A percentile compares a stretch with the other conserved stretches of the same genome.
phyloP scores from a whole-genome alignment of 306 rosid genomes.

The Rosa lucieae region DNA sequence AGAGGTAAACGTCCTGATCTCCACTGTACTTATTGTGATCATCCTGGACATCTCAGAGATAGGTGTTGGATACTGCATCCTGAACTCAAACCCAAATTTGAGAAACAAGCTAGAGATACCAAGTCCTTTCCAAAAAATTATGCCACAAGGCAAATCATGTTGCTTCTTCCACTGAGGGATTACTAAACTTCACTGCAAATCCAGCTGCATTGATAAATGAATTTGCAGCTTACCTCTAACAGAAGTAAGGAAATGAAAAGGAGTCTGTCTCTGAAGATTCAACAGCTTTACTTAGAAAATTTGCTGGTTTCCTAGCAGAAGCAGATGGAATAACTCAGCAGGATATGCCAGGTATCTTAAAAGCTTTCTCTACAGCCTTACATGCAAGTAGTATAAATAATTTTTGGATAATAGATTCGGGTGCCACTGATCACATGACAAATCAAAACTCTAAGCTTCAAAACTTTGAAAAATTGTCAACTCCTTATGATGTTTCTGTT shows the following conservation, averaged over 20 bases:
- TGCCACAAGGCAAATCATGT: no score
- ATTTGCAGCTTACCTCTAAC: background rate
- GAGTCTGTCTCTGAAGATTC: no score
- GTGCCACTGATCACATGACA: background rate
- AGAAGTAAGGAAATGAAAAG: no score
- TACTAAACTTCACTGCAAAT: background rate
- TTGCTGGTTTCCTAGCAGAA: no score
- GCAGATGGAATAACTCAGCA: no score
- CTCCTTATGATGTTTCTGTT: background rate
- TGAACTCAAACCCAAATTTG: background rate
- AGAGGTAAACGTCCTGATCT: background rate
- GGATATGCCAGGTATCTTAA: no score
- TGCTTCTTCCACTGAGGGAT: no score
- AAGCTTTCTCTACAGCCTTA: no score
- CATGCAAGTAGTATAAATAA: no score
- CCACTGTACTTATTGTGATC: background rate
- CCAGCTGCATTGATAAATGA: background rate
- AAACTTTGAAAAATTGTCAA: background rate
- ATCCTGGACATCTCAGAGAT: background rate
- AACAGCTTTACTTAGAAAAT: no score
- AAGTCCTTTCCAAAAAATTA: no score
- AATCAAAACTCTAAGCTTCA: background rate
- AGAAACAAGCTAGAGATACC: background rate
- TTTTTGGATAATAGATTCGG: background rate
- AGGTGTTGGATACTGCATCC: background rate